Evolutionary conservation across 2,329 filamentous ascomycete species (phyloP), one percentile per base, ranked within the genome.

Genomic region (Nothopassalora personata): DNA sequence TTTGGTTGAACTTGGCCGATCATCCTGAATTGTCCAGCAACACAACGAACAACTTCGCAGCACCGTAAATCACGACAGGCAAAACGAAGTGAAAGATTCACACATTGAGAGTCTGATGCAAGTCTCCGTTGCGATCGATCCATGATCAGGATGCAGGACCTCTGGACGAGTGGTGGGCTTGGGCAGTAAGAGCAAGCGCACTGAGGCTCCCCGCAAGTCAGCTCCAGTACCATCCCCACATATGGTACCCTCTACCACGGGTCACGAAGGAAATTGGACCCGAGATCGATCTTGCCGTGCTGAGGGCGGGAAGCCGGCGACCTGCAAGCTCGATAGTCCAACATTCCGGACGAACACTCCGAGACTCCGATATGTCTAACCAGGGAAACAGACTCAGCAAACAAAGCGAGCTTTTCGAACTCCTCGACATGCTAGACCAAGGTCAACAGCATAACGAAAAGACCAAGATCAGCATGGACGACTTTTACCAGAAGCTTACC

Each of bases 1-100:
- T 73, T 36, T 73, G 70, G 71, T 54, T 62, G 15, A 69, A 68
- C 60, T 56, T 73, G 3, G 70, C 66, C 4, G 70, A 67, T 10
- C 70, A 73, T 64, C 70, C 70, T 46, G 62, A 56, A n/a, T 33
- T 61, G 18, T 61, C 39, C 19, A 55, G 48, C 31, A 54, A 55
- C 15, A 45, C 43, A 30, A 34, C 49, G 51, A 13, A 49, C 34
- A 57, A 43, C n/a, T 36, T 52, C 47, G 34, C 43, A 57, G 19
- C 11, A 8, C n/a, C 39, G 5, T 43, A 15, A 43, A 18, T 23
- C 3, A 23, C 23, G 23, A 23, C 23, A 23, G 3, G 3, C 23
- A 23, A 23, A 23, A 3, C 23, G 23, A 23, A 23, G 23, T 23
- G 23, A 1, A 23, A 1, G 23, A 23, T 23, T 23, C 23, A 23